Evolutionary conservation across 164 flowering plant species (phyloP).

Genomic region (Chimonanthus salicifolius): DNA sequence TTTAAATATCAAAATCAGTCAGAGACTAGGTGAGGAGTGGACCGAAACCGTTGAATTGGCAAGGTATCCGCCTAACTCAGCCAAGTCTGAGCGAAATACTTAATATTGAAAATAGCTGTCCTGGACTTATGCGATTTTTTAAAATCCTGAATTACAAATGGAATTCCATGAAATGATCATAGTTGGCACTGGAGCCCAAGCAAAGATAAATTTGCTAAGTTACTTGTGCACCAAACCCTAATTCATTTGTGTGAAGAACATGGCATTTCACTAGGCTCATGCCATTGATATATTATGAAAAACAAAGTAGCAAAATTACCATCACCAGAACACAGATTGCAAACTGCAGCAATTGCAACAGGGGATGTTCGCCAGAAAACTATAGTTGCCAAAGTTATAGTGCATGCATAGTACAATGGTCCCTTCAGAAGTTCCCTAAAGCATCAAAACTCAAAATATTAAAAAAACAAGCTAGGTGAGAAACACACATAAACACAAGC

Average conservation of each 20-base stretch:
- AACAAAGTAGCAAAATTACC: conserved; percentile 34
- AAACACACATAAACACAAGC: neutral
- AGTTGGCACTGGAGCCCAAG: neutral
- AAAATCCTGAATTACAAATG: no score
- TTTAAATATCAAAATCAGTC: no score
- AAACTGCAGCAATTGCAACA: conserved; percentile 61
- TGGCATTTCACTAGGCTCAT: neutral
- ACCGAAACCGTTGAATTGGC: neutral
- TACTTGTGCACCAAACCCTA: neutral
- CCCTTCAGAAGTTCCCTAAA: conserved; percentile 88
- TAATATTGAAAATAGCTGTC: no score
- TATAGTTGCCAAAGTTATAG: conserved; percentile 57
- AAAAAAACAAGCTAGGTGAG: neutral
- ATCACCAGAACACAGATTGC: conserved; percentile 97
- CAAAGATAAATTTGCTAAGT: neutral
- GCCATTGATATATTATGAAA: neutral
- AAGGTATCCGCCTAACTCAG: neutral
- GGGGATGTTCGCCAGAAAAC: conserved; percentile 87
- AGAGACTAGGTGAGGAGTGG: no score
- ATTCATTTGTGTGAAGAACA: neutral
- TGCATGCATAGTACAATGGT: conserved; percentile 71
- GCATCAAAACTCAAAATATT: neutral
- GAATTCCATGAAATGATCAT: neutral
- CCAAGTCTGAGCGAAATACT: neutral
- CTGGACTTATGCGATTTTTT: no score